A percentile compares a stretch with the other conserved stretches of the same genome.
These are phyloP conservation scores for Miscanthus lutarioriparius DNA, from an alignment of 176 grass and related monocot genomes.

Conservation along the genomic window DNA sequence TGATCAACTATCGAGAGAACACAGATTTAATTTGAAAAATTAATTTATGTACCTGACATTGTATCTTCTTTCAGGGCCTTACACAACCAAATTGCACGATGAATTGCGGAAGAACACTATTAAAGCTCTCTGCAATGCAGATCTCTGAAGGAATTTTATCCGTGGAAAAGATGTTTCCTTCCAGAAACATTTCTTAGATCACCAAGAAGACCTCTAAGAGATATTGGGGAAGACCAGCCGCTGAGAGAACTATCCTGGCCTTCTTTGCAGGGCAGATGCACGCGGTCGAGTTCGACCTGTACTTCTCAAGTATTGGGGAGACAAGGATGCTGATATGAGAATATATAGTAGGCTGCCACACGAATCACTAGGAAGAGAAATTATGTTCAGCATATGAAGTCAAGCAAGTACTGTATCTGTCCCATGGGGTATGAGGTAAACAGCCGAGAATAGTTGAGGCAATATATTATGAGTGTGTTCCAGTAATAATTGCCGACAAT, in stretches of 20 bases:
- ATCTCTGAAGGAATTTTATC: slow-evolving; percentile 74
- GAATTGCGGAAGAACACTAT: slow-evolving; percentile 78
- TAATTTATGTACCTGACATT: not conserved
- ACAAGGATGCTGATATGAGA: slow-evolving; percentile 61
- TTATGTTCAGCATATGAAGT: slow-evolving; percentile 87
- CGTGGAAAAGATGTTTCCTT: slow-evolving; percentile 85
- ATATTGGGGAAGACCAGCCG: slow-evolving; percentile 59
- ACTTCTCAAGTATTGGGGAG: slow-evolving; percentile 70
- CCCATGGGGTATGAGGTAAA: slow-evolving; percentile 97
- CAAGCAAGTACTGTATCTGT: slow-evolving; percentile 82
- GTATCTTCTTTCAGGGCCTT: slow-evolving; percentile 46
- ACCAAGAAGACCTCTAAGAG: slow-evolving; percentile 70
- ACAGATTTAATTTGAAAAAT: not conserved
- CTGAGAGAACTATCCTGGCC: slow-evolving; percentile 67
- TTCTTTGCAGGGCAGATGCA: slow-evolving; percentile 98
- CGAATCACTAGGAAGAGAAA: slow-evolving; percentile 57
- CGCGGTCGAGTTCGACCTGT: slow-evolving; percentile 75
- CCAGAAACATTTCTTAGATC: slow-evolving; percentile 78
- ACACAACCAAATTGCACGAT: slow-evolving; percentile 71
- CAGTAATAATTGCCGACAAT: slow-evolving; percentile 82
- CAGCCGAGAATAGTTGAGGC: slow-evolving; percentile 87
- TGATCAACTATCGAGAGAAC: not conserved
- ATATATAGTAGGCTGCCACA: slow-evolving; percentile 60
- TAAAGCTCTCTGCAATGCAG: slow-evolving; percentile 85
- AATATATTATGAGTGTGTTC: slow-evolving; percentile 86